Percentiles rank a stretch among this genome's conserved stretches.
Evolutionary conservation across 257 asterid species (phyloP).

Genomic region (Gentiana dahurica): DNA sequence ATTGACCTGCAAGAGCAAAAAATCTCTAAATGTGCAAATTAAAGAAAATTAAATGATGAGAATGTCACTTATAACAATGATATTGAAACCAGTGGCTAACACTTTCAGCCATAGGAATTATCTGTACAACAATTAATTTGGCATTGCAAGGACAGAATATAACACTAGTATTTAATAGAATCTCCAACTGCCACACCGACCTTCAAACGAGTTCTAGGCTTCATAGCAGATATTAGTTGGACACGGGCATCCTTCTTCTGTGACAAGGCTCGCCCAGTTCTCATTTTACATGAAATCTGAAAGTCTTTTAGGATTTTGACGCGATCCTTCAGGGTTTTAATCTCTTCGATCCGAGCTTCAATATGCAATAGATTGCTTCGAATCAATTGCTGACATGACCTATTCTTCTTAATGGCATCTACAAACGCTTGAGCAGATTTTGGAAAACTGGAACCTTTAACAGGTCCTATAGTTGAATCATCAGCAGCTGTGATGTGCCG

Average conservation of each 20-base stretch:
- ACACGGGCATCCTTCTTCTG: conserved; percentile 68
- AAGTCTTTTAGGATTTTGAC: conserved; percentile 74
- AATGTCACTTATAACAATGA: no score
- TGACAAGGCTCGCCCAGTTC: conserved; percentile 68
- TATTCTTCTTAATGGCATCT: conserved; percentile 84
- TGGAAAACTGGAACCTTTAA: conserved; percentile 44
- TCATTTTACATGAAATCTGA: conserved; percentile 60
- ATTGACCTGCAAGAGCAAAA: conserved; percentile 32
- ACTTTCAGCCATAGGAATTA: no score
- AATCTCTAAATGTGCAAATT: conserved; percentile 3
- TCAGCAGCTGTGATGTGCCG: conserved; percentile 29
- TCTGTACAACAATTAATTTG: background rate
- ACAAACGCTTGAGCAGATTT: conserved; percentile 63
- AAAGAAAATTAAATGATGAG: no score
- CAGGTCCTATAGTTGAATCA: conserved; percentile 30
- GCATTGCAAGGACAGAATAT: background rate
- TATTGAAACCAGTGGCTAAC: no score
- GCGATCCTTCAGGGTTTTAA: conserved; percentile 43
- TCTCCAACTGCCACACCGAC: conserved; percentile 20
- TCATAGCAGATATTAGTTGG: conserved; percentile 65
- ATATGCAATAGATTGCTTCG: conserved; percentile 61
- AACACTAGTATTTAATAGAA: background rate
- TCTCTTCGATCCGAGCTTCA: conserved; percentile 78
- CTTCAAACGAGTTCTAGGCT: conserved; percentile 44
- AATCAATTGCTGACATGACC: conserved; percentile 63